Percentiles rank a stretch among this genome's conserved stretches.
Evolutionary conservation across 2,329 filamentous ascomycete species (phyloP).

Genomic region (Proliferodiscus dingleyae): DNA sequence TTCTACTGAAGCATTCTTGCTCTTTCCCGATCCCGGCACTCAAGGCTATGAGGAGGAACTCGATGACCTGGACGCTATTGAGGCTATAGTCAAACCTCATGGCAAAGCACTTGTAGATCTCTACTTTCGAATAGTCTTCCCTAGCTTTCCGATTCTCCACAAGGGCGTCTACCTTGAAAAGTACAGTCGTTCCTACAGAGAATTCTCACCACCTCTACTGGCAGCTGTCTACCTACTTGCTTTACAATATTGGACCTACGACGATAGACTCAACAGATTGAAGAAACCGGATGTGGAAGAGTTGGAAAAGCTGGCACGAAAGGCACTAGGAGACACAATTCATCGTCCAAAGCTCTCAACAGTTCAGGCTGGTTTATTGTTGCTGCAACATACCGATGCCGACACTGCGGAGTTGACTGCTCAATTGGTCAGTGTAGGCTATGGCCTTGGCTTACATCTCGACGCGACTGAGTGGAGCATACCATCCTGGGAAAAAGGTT

Average conservation of each 20-base stretch:
- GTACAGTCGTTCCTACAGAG: slow-evolving; percentile 50
- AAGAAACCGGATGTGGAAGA: slow-evolving; percentile 37
- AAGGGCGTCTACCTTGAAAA: slow-evolving; percentile 60
- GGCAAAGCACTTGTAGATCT: slow-evolving; percentile 24
- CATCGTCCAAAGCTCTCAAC: slow-evolving; percentile 51
- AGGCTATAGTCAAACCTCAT: slow-evolving; percentile 26
- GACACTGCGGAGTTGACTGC: slow-evolving; percentile 34
- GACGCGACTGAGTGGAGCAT: slow-evolving; percentile 60
- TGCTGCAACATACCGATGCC: slow-evolving; percentile 40
- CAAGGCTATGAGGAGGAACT: slow-evolving; percentile 47
- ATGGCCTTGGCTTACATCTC: slow-evolving; percentile 55
- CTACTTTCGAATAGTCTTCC: slow-evolving; percentile 41
- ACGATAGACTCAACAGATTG: slow-evolving; percentile 44
- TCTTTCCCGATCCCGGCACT: slow-evolving; percentile 67
- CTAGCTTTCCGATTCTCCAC: slow-evolving; percentile 46
- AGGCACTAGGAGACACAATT: slow-evolving; percentile 44
- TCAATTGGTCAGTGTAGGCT: slow-evolving; percentile 48
- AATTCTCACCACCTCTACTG: slow-evolving; percentile 54
- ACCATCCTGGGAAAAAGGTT: slow-evolving; percentile 56
- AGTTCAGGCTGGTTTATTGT: slow-evolving; percentile 48
- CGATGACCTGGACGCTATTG: slow-evolving; percentile 30
- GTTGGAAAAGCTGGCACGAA: slow-evolving; percentile 37
- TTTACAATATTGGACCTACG: slow-evolving; percentile 56
- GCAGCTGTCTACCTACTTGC: slow-evolving; percentile 60
- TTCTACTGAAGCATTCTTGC: slow-evolving; percentile 70